Conservation (phyloP, 306 rosid genomes). For the Castanea sativa region DNA sequence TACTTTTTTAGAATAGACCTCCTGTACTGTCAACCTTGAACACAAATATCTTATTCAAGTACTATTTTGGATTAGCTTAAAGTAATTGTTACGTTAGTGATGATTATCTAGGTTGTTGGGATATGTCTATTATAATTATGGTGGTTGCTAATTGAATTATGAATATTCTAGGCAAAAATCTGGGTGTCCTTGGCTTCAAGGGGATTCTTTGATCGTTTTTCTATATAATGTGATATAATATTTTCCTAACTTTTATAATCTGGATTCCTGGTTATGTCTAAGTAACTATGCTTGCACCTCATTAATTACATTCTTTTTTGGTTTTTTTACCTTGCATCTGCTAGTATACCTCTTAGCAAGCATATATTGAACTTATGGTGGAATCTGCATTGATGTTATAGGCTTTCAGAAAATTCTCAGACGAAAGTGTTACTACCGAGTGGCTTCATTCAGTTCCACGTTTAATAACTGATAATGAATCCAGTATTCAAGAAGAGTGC, state of each 20-base stretch:
- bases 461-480: conserved; percentile 72
- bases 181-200: neutral
- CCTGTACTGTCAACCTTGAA: neutral
- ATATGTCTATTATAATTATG: neutral
- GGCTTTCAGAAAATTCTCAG: conserved; percentile 77
- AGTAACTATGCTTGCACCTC: neutral
- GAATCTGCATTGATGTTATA: conserved; percentile 20
- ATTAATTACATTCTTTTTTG: neutral
- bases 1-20: neutral
- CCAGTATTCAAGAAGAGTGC: conserved; percentile 96
- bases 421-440: conserved; percentile 65
- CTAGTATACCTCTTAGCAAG: neutral
- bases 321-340: neutral
- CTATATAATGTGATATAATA: too few species aligned
- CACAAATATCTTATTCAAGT: neutral
- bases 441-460: conserved; percentile 95
- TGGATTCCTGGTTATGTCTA: neutral
- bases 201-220: neutral
- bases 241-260: neutral
- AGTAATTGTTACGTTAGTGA: neutral
- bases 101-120: neutral
- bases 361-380: conserved; percentile 14
- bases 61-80: neutral
- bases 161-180: neutral
- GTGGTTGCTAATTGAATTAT: neutral